A percentile compares a stretch with the other conserved stretches of the same genome.
These are phyloP conservation scores for Eragrostis tef DNA, from an alignment of 202 grass and related monocot genomes.

Conservation along the genomic window DNA sequence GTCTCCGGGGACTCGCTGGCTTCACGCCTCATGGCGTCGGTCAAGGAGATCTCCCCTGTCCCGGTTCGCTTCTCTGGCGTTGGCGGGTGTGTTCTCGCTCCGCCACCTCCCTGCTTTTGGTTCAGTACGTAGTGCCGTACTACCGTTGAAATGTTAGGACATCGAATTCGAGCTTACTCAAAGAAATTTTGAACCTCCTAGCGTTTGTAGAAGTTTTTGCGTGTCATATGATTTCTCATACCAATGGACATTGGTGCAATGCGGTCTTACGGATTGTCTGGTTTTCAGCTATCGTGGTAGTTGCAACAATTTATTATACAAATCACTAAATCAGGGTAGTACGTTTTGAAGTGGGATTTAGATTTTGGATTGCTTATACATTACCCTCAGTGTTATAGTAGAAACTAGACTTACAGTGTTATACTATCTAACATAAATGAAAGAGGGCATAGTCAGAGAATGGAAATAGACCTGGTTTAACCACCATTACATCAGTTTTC, in stretches of 20 bases:
- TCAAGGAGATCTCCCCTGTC: constrained; percentile 70
- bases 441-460: too few species aligned
- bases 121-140: constrained; percentile 12
- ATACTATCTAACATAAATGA: too few species aligned
- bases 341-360: constrained; percentile 10
- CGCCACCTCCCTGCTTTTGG: neutral
- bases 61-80: constrained; percentile 81
- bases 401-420: too few species aligned
- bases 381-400: too few species aligned
- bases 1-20: constrained; percentile 88
- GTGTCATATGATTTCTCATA: constrained; percentile 11
- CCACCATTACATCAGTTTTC: too few species aligned
- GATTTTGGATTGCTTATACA: constrained; percentile 12
- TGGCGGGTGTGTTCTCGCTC: constrained; percentile 63
- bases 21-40: constrained; percentile 78
- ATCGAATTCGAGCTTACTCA: neutral
- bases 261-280: neutral
- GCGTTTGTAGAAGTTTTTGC: neutral
- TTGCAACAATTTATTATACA: constrained; percentile 14
- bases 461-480: too few species aligned
- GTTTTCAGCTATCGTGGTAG: neutral
- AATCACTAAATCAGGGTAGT: constrained; percentile 14
- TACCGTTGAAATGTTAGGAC: neutral
- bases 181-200: neutral
- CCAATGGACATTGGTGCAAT: constrained; percentile 4